Evolutionary conservation across 345 rosid genomes (phyloP), one percentile per base, ranked within the genome.

Genomic region (Odontarrhena argentea): DNA sequence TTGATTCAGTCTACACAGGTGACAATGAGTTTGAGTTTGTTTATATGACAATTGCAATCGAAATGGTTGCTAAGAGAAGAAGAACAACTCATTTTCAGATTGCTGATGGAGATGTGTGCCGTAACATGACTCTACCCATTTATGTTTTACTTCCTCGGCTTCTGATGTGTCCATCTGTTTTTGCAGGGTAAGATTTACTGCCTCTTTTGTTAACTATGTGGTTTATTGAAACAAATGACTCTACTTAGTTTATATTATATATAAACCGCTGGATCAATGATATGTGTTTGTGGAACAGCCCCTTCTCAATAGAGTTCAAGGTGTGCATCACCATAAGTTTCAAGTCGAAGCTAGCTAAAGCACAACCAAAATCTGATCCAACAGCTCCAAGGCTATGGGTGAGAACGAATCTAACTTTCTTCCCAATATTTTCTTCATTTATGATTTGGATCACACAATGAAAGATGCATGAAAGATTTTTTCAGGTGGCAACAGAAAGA

Each of bases 321-420:
- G 86, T 82, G 35, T 76, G 84, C 45, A 62, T 93, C 66, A 82
- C 86, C 35, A 82, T 93, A 73, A 82, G 54, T 74, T 93, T 93
- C 60, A 79, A 75, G 69, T 87, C 96, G 2, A 87, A 88, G 46
- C 57, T 85, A 38, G 78, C 86, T 44, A 85, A 82, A 76, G 78
- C 78, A 78, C 85, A 88, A 46, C 56, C 79, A 6, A 93, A 84
- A 71, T 78, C 90, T 24, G 96, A 90, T 77, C 96, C 98, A 38
- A 84, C 81, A 61, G 80, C 86, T 70, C 98, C 98, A 38, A 82
- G 98, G 78, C 77, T 93, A 4, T 93, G 98, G 98, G 97, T 93
- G 73, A 75, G 83, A 40, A 48, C 38, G 2, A 51, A 70, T 60
- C 15, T 6, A 52, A 45, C 49, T 7, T 30, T 46, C 25, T 52